Base-by-base conservation (phyloP, 129 eudicot species). In the Flaveria linearis region DNA sequence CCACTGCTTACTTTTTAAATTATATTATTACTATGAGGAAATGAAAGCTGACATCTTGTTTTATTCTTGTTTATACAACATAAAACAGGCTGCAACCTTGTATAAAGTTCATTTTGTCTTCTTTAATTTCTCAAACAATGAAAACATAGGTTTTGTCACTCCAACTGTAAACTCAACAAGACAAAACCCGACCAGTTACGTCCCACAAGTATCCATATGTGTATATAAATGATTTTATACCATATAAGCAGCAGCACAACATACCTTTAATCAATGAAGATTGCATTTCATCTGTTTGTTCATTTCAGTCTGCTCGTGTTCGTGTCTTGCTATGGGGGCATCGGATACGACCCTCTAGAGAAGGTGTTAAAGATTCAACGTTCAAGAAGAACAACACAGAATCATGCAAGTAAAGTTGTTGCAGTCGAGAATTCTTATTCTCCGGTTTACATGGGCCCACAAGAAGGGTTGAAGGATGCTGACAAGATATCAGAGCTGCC, bases 401-500 rank as follows among this genome's bases (percentile, higher is more conserved):
- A 50, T 52, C 39, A 9, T 55, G 49, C 14, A 15, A 63, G 41
- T 47, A 72, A 80, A 41, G 74, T 43, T 46, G 36, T 30, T 20
- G 15, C 23, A 4, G n/a, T 17, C 1, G 76, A 78, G 51, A 0
- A 73, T 25, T 65, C 83, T 1, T 73, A 74, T 70, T 69, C 76
- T 30, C 83, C 87, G 1, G 90, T 85, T 46, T 86, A 88, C 51
- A 26, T 85, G 1, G 83, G 78, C 41, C 56, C 68, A 39, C 92
- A 91, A 78, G 82, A 79, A 5, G 92, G 95, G 36, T 64, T 82
- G 68, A 88, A 83, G 81, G 87, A 89, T 15, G 81, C 77, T 13
- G 92, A 88, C 77, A 83, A 81, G 85, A 82, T 91, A 39, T 22
- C 69, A 30, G 17, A 39, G 4, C 77, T 91, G 84, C 96, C 96